Evolutionary conservation across 768 basidiomycete species (phyloP).

Genomic region (Coprinopsis sp.): DNA sequence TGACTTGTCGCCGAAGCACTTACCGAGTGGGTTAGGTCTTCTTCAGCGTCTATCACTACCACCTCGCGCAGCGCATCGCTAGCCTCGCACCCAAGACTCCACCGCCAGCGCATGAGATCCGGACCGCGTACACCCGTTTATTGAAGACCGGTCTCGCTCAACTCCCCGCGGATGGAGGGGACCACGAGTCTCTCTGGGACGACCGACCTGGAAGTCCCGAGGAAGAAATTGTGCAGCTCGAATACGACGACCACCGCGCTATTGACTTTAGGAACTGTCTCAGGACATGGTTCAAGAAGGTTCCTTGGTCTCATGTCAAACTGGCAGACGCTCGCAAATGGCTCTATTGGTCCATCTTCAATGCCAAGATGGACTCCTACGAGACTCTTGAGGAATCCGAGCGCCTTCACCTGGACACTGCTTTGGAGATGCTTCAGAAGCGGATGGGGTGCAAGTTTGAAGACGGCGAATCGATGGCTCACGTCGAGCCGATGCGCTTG

Average conservation of each 20-base stretch:
- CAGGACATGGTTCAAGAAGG: slow-evolving; percentile 74
- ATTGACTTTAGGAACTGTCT: slow-evolving; percentile 67
- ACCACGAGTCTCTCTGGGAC: slow-evolving; percentile 47
- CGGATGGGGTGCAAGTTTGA: slow-evolving; percentile 64
- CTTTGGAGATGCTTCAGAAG: slow-evolving; percentile 60
- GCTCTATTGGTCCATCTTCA: slow-evolving; percentile 84
- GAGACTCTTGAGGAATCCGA: slow-evolving; percentile 44
- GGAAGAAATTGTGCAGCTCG: slow-evolving; percentile 55
- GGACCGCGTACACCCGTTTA: slow-evolving; percentile 54
- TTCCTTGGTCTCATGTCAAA: slow-evolving; percentile 68
- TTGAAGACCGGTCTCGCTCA: slow-evolving; percentile 61
- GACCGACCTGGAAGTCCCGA: slow-evolving; percentile 57
- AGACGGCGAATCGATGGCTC: slow-evolving; percentile 54
- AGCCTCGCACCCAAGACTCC: slow-evolving; percentile 39
- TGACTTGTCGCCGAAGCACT: slow-evolving; percentile 1
- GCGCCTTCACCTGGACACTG: slow-evolving; percentile 49
- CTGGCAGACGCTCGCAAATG: slow-evolving; percentile 62
- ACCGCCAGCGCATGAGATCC: slow-evolving; percentile 53
- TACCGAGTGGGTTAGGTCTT: slow-evolving; percentile 41
- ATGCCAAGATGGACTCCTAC: slow-evolving; percentile 51
- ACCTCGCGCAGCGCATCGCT: slow-evolving; percentile 45
- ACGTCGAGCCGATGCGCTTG: slow-evolving; percentile 54
- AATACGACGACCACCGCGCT: slow-evolving; percentile 61
- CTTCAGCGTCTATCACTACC: slow-evolving; percentile 63
- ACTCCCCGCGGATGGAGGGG: slow-evolving; percentile 46